Percentiles rank a stretch among this genome's conserved stretches.
phyloP scores from a whole-genome alignment of 1,284 basidiomycete species.

The Ustilago sp. region DNA sequence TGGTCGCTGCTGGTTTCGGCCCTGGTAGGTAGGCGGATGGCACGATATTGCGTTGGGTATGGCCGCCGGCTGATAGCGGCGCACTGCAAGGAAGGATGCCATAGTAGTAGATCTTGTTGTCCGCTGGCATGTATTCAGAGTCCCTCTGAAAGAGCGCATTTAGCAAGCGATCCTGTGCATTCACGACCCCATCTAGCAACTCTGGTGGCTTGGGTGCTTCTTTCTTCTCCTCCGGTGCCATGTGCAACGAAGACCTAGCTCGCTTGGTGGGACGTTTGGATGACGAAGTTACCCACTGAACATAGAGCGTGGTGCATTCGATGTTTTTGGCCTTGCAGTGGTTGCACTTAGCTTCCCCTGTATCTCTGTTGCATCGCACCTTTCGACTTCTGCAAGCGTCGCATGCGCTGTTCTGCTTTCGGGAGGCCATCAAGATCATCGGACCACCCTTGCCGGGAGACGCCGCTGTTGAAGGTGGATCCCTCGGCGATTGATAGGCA shows the following conservation, averaged over 20 bases:
- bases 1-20: conserved; percentile 45
- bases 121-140: conserved; percentile 27
- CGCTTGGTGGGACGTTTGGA: conserved; percentile 57
- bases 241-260: conserved; percentile 30
- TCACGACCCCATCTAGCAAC: conserved; percentile 27
- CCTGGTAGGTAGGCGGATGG: conserved; percentile 36
- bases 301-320: conserved; percentile 61
- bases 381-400: conserved; percentile 62
- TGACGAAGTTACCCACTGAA: conserved; percentile 56
- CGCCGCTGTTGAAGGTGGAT: conserved; percentile 14
- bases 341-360: conserved; percentile 55
- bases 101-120: conserved; percentile 31
- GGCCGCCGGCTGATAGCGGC: conserved; percentile 24
- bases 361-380: conserved; percentile 55
- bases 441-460: conserved; percentile 32
- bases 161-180: conserved; percentile 38
- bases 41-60: conserved; percentile 30
- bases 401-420: conserved; percentile 63
- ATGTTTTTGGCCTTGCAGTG: conserved; percentile 62
- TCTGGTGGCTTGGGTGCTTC: conserved; percentile 43
- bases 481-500: conserved; percentile 18
- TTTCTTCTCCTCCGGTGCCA: conserved; percentile 31
- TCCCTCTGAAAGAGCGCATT: conserved; percentile 47
- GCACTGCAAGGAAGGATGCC: conserved; percentile 29
- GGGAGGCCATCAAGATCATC: conserved; percentile 43